Evolutionary conservation across 805 yeast genomes (phyloP).

Genomic region (Kazachstania viticola): DNA sequence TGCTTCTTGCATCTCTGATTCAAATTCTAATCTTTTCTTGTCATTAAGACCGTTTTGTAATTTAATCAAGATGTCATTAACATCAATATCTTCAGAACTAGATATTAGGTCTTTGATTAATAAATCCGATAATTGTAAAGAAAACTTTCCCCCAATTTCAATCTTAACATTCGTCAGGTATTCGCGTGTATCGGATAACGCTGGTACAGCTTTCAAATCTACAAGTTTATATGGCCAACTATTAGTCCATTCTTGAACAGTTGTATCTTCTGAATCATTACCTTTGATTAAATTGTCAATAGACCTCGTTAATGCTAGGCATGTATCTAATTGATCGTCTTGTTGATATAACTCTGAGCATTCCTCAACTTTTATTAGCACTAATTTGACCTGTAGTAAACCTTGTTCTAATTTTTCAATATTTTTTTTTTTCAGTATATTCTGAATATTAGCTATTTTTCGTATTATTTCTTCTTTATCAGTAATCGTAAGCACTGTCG

Average conservation of each 20-base stretch:
- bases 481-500: conserved; percentile 32
- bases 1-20: conserved; percentile 30
- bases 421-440: conserved; percentile 43
- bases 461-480: conserved; percentile 39
- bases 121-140: conserved; percentile 41
- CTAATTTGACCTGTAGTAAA: conserved; percentile 37
- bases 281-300: conserved; percentile 53
- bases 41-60: conserved; percentile 23
- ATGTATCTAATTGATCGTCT: conserved; percentile 35
- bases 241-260: conserved; percentile 21
- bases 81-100: conserved; percentile 42
- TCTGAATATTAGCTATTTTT: conserved; percentile 40
- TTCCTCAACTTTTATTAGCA: conserved; percentile 34
- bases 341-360: conserved; percentile 14
- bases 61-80: conserved; percentile 40
- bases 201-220: conserved; percentile 24
- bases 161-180: conserved; percentile 42
- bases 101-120: conserved; percentile 50
- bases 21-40: conserved; percentile 25
- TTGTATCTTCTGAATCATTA: conserved; percentile 23
- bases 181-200: conserved; percentile 32
- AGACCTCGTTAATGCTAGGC: conserved; percentile 47
- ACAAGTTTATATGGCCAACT: conserved; percentile 33
- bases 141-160: conserved; percentile 62
- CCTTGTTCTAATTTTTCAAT: conserved; percentile 53